Percentiles rank a stretch among this genome's conserved stretches.
Conservation (phyloP, 305 asterid genomes). For the Fraxinus dipetala region DNA sequence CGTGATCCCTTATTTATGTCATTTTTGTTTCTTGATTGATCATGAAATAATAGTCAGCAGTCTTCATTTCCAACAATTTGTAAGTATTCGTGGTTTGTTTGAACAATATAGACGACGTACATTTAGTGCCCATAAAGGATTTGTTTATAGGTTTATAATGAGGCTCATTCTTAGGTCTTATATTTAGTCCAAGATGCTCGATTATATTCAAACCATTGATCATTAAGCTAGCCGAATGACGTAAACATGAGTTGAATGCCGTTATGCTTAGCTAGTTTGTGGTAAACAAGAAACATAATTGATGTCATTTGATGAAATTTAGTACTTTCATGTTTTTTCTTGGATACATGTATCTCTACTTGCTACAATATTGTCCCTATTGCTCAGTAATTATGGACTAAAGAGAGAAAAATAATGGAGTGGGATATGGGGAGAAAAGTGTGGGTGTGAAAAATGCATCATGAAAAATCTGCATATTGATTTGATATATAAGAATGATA, state of each 20-base stretch:
- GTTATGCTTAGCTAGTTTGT: slow-evolving; percentile 13
- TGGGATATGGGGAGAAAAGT: not conserved
- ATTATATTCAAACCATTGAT: slow-evolving; percentile 30
- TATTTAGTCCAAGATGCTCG: slow-evolving; percentile 17
- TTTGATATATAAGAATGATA: slow-evolving; percentile 44
- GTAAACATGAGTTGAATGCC: slow-evolving; percentile 44
- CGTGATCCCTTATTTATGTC: slow-evolving; percentile 33
- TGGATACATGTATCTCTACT: not conserved
- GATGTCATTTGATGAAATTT: slow-evolving; percentile 3
- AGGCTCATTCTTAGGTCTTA: not conserved
- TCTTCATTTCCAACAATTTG: not conserved
- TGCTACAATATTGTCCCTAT: not conserved
- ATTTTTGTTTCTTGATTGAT: slow-evolving; percentile 12
- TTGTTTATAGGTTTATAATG: not conserved
- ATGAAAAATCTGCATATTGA: slow-evolving; percentile 27
- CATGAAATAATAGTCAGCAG: not conserved
- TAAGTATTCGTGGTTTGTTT: not conserved
- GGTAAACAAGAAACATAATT: slow-evolving; percentile 7
- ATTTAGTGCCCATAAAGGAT: not conserved
- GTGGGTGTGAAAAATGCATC: not conserved
- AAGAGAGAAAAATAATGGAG: not conserved
- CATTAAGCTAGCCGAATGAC: slow-evolving; percentile 27
- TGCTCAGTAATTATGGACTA: not conserved
- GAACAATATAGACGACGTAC: not conserved
- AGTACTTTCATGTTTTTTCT: slow-evolving; percentile 29